phyloP scores from a whole-genome alignment of 2,329 filamentous ascomycete genomes.

The Lachnellula hyalina region DNA sequence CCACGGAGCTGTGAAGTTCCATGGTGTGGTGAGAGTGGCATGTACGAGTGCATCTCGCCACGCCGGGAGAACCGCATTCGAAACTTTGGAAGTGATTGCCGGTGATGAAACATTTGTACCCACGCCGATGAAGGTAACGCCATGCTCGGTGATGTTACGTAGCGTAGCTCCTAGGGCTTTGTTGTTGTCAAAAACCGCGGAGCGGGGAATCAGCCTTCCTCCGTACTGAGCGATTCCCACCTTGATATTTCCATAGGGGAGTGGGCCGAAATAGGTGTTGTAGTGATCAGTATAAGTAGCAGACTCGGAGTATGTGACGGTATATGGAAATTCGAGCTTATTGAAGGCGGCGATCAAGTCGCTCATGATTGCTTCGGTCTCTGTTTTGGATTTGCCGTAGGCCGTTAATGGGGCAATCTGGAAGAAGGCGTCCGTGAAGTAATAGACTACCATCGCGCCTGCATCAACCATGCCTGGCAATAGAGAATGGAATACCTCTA shows the following conservation, averaged over 20 bases:
- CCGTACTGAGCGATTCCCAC: constrained; percentile 35
- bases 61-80: constrained; percentile 38
- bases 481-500: constrained; percentile 40
- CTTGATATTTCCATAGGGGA: constrained; percentile 26
- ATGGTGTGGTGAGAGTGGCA: constrained; percentile 29
- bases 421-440: constrained; percentile 43
- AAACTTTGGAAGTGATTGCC: constrained; percentile 13
- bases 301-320: constrained; percentile 20
- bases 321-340: constrained; percentile 31
- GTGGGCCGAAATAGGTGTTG: constrained; percentile 28
- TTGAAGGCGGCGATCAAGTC: constrained; percentile 41
- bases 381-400: constrained; percentile 39
- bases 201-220: constrained; percentile 39
- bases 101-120: constrained; percentile 28
- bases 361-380: constrained; percentile 41
- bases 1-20: constrained; percentile 31
- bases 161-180: constrained; percentile 21
- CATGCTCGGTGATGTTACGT: constrained; percentile 32
- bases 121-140: constrained; percentile 32
- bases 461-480: constrained; percentile 45
- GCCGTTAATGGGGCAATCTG: constrained; percentile 42
- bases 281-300: constrained; percentile 29
- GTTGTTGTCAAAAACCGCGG: constrained; percentile 27
- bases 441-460: constrained; percentile 46
- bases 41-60: constrained; percentile 36